These are phyloP conservation scores for Hibiscus mutabilis DNA, from an alignment of 345 rosid genomes.

Conservation along the genomic window DNA sequence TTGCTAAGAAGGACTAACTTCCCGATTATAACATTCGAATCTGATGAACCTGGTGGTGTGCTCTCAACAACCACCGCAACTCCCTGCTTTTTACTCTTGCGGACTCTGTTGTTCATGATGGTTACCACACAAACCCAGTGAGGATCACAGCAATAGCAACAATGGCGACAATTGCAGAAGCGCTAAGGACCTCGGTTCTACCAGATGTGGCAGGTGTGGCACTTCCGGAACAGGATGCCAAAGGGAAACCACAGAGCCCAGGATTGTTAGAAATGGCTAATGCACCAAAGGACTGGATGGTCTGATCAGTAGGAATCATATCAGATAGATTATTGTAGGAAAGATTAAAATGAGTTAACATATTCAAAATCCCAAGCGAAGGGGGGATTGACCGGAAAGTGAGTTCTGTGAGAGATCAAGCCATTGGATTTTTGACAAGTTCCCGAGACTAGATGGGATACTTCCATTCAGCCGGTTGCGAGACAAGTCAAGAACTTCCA, in stretches of 20 bases:
- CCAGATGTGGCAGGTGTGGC: conserved; percentile 24
- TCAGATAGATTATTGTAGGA: conserved; percentile 80
- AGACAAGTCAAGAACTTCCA: conserved; percentile 73
- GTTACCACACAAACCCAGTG: conserved; percentile 63
- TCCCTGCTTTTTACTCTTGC: conserved; percentile 40
- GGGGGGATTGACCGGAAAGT: conserved; percentile 64
- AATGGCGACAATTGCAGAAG: conserved; percentile 77
- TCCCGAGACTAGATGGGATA: conserved; percentile 58
- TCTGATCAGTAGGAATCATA: conserved; percentile 44
- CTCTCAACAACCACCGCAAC: conserved; percentile 53
- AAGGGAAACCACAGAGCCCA: conserved; percentile 72
- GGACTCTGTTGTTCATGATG: conserved; percentile 76
- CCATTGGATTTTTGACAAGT: conserved; percentile 40
- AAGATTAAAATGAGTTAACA: conserved; percentile 49
- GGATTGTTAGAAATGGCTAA: conserved; percentile 68
- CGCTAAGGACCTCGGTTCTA: conserved; percentile 48
- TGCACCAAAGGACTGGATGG: conserved; percentile 51
- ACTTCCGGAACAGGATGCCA: conserved; percentile 47
- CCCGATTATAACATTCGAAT: conserved; percentile 66
- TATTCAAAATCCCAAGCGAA: conserved; percentile 52
- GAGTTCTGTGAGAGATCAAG: conserved; percentile 69
- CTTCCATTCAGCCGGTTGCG: conserved; percentile 55
- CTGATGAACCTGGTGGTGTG: conserved; percentile 68
- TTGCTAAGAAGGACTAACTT: conserved; percentile 93
- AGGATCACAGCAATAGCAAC: conserved; percentile 79